These are phyloP conservation scores for Passiflora organensis DNA, from an alignment of 345 rosid genomes.

Conservation along the genomic window DNA sequence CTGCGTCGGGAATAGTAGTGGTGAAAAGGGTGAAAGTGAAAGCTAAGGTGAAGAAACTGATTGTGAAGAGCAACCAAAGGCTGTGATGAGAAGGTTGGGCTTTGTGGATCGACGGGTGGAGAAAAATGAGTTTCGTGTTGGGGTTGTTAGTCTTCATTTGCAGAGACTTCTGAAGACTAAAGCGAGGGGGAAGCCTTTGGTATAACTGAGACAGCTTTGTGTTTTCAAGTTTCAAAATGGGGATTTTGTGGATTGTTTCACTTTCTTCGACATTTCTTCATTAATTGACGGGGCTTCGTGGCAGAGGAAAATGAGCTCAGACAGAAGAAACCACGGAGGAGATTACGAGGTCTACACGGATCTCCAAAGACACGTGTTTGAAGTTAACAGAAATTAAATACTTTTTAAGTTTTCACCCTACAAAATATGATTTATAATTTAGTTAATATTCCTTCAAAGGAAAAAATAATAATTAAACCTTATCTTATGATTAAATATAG, in stretches of 20 bases:
- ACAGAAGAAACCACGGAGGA: slow-evolving; percentile 29
- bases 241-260: neutral
- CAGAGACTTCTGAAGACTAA: neutral
- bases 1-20: slow-evolving; percentile 21
- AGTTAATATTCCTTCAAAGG: too few relatives aligned
- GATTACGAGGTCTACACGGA: slow-evolving; percentile 3
- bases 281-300: neutral
- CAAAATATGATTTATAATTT: too few relatives aligned
- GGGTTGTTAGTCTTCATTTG: slow-evolving; percentile 49
- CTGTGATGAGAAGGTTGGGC: slow-evolving; percentile 35
- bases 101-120: slow-evolving; percentile 65
- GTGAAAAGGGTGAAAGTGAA: slow-evolving; percentile 65
- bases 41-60: slow-evolving; percentile 59
- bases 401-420: too few relatives aligned
- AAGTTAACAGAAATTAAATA: too few relatives aligned
- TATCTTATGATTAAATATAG: too few relatives aligned
- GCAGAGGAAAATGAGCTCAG: neutral
- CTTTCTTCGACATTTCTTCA: neutral
- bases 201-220: neutral
- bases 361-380: neutral
- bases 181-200: neutral
- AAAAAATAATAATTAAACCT: too few relatives aligned
- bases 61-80: slow-evolving; percentile 49
- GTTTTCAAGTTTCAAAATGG: neutral
- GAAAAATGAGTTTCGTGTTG: slow-evolving; percentile 64